Evolutionary conservation across 805 yeast species (phyloP).

Genomic region (Starmerella scarabaei): DNA sequence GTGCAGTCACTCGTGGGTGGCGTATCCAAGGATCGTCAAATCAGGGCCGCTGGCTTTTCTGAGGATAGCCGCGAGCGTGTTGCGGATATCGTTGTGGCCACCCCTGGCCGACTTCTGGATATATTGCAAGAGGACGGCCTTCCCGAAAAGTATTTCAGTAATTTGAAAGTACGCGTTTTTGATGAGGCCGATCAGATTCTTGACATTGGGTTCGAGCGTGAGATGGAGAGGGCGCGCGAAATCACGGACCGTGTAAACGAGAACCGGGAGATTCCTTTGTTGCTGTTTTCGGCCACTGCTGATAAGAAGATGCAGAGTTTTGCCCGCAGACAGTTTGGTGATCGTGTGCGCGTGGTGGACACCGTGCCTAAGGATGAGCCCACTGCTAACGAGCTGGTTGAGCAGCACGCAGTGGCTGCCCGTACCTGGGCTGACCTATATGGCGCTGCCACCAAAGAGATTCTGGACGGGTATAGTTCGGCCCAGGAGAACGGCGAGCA

Average conservation of each 20-base stretch:
- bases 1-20: slow-evolving; percentile 61
- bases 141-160: slow-evolving; percentile 34
- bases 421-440: slow-evolving; percentile 44
- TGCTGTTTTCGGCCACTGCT: slow-evolving; percentile 81
- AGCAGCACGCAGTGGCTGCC: slow-evolving; percentile 50
- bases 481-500: slow-evolving; percentile 17
- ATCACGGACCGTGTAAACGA: slow-evolving; percentile 42
- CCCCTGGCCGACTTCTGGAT: slow-evolving; percentile 77
- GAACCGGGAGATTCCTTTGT: slow-evolving; percentile 37
- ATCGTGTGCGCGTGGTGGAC: slow-evolving; percentile 37
- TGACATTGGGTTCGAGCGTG: slow-evolving; percentile 66
- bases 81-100: slow-evolving; percentile 57
- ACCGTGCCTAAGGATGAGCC: slow-evolving; percentile 63
- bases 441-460: slow-evolving; percentile 39
- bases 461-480: slow-evolving; percentile 31
- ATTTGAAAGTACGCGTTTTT: slow-evolving; percentile 52
- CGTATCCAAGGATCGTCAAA: slow-evolving; percentile 32
- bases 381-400: slow-evolving; percentile 65
- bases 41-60: slow-evolving; percentile 22
- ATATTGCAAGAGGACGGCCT: slow-evolving; percentile 37
- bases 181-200: slow-evolving; percentile 89
- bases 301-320: slow-evolving; percentile 52
- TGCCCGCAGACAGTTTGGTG: slow-evolving; percentile 39
- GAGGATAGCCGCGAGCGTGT: slow-evolving; percentile 27
- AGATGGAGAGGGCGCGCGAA: slow-evolving; percentile 32